Base-by-base conservation (phyloP, 2,329 filamentous ascomycete species). In the Paecilomyces sp. region DNA sequence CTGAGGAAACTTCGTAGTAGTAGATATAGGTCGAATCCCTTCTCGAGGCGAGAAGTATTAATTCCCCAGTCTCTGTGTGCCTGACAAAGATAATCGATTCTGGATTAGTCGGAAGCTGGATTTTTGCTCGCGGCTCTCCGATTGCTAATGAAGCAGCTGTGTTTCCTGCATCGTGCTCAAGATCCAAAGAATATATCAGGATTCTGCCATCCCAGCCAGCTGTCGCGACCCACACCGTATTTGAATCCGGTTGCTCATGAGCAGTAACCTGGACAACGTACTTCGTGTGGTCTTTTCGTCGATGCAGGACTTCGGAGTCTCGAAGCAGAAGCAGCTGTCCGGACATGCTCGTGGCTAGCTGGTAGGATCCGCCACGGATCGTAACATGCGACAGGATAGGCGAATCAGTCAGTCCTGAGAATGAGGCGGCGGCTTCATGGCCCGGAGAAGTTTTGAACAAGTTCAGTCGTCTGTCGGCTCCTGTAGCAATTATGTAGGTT, bases 131-230 rank as follows among this genome's bases (percentile, higher is more conserved):
- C 24, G 64, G 71, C 60, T 68, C 68, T 47, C 67, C 68, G 18
- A 73, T 67, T 30, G 54, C 56, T 5, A 65, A 24, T 33, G 36
- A 24, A 30, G 41, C 3, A 47, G 36, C 13, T 2, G 25, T 3
- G 25, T 28, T 28, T 41, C n/a, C 36, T 41, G 34, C 15, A 7
- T 41, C 36, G 5, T 28, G 47, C 5, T 57, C 13, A 31, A 58
- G 2, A 9, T 34, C 58, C 4, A 75, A 47, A 15, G 67, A 65
- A 69, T 87, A 87, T 52, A 87, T 66, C 56, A 80, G 69, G 34
- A 87, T 71, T 63, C 80, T 85, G 30, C 78, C 74, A 66, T 87
- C 85, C 85, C 85, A 87, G 24, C 83, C 84, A 3, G 84, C 85
- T 12, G 81, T 87, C 4, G 83, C 84, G 58, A 85, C 64, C 70